Base-by-base conservation (phyloP, 257 asterid species). In the Gentiana macrophylla region DNA sequence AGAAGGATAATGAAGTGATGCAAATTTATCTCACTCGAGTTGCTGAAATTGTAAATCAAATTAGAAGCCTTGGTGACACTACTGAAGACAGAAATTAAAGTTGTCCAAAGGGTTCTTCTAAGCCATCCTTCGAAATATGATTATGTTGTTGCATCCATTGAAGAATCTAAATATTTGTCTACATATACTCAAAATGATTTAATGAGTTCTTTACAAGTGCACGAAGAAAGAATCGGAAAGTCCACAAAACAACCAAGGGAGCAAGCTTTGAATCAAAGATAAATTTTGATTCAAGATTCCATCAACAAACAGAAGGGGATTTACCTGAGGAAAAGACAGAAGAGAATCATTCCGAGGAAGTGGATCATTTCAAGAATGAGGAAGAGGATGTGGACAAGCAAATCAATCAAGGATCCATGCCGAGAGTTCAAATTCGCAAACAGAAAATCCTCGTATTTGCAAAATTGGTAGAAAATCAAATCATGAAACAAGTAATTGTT, bases 141-240 rank as follows among this genome's bases (percentile, higher is more conserved):
- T n/a, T 44, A 64, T 33, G 7, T 38, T 3, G 59, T 57, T 0
- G 59, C 50, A 4, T 9, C 60, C 4, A 66, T 66, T 4, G 65
- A 58, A 4, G 60, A 66, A 50, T 43, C 60, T 10, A 59, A 52
- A 35, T 61, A 52, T 44, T 7, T 59, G 10, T 59, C 53, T 5
- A 8, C 24, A 4, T 52, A 7, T 24, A 2, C 8, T 2, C 36
- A 12, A 4, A 38, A 38, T 35, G 64, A 57, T 11, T 15, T 65
- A 3, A 41, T 51, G 59, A 5, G 69, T 4, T 52, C 61, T 1
- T 13, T 52, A 3, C 24, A 15, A 15, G 33, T 54, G 0, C 54
- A 66, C 57, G 7, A 59, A 51, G 13, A 10, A 2, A 46, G 56
- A 24, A 34, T 66, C 0, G 44, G 24, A 3, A 47, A 36, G 13